Conservation (phyloP, 2,329 filamentous ascomycete genomes). For the Myriosclerotinia curreyana region DNA sequence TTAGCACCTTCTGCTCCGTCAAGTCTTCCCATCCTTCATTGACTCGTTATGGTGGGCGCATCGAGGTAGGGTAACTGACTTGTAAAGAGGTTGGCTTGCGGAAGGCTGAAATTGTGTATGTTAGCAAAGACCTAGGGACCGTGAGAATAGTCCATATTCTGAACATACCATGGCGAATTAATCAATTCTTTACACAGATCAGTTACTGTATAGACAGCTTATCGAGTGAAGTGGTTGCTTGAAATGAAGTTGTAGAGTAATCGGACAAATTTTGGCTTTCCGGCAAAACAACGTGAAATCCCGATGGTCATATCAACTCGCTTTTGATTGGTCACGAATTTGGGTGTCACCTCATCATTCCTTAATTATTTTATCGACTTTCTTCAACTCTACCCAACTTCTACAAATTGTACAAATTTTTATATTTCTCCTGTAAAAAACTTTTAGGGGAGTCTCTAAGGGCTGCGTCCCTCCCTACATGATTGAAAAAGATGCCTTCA, state of each 20-base stretch:
- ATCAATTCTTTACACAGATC: constrained; percentile 15
- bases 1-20: constrained; percentile 24
- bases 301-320: constrained; percentile 18
- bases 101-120: constrained; percentile 5
- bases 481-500: constrained; percentile 39
- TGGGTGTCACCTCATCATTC: constrained; percentile 5
- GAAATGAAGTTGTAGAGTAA: constrained; percentile 16
- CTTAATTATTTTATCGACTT: too few species aligned
- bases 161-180: constrained; percentile 19
- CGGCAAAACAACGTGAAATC: constrained; percentile 20
- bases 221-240: constrained; percentile 16
- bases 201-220: constrained; percentile 9
- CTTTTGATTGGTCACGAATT: constrained; percentile 17
- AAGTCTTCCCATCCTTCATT: not conserved
- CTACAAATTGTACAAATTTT: not conserved
- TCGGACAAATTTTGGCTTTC: constrained; percentile 21
- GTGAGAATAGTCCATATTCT: too few species aligned
- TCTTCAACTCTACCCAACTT: not conserved
- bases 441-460: not conserved
- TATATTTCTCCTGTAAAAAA: not conserved
- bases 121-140: not conserved
- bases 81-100: constrained; percentile 36
- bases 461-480: not conserved
- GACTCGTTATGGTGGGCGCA: constrained; percentile 7
- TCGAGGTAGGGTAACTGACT: constrained; percentile 36